Evolutionary conservation across 805 yeast genomes (phyloP), one percentile per base, ranked within the genome.

Genomic region (Teunomyces gatunensis): DNA sequence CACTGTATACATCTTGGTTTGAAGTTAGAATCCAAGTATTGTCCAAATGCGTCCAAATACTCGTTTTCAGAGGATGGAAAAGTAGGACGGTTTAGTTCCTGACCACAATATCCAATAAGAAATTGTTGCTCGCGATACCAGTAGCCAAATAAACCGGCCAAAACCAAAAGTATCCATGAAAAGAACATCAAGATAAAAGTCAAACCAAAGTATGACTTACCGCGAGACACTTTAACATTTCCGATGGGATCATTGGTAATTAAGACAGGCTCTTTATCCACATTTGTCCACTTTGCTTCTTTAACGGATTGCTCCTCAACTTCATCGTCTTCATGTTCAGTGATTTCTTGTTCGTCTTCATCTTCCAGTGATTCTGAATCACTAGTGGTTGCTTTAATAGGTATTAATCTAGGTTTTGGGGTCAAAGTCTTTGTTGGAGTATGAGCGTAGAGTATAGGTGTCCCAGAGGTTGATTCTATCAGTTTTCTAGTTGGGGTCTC

Each of bases 71-170:
- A 46, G 11, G 53, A 42, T 0, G 71, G 69, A 43, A 78, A 65
- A 5, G 78, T 71, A 15, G 76, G 74, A 42, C 67, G 65, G 51
- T 71, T 47, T 11, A 81, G 68, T 56, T 84, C 87, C 29, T 74
- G 67, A 0, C 90, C 90, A 70, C 96, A 89, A 62, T 81, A 89
- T 0, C 96, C 96, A 36, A 81, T 74, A 29, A 79, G 67, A 11
- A 78, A 55, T 35, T 78, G 74, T 59, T 86, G 85, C 50, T 84
- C 84, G 41, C 87, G 69, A 64, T 84, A 85, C 85, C 88, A 81
- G 45, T 77, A 65, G 0, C 72, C 74, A 53, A 74, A 71, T 5
- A 78, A 55, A 0, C 75, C 69, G 7, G 69, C 53, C 0, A 67
- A 32, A 2, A 76, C 60, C 9, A 70, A 43, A 1, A 63, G 6